These are phyloP conservation scores for Entomortierella beljakovae DNA, from an alignment of 192 early-diverging fungal species.

Conservation along the genomic window DNA sequence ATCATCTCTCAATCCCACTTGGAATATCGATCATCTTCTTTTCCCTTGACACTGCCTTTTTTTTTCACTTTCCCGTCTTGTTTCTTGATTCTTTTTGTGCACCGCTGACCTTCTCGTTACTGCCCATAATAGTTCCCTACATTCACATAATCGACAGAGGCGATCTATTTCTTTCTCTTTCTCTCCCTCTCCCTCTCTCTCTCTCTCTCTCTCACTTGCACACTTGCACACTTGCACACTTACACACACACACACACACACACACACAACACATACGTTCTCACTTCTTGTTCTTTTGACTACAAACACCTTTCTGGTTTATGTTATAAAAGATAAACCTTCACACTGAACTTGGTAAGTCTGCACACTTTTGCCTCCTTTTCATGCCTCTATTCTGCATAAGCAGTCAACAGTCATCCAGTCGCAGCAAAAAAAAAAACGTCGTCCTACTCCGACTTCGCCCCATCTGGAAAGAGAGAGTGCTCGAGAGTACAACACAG, in stretches of 20 bases:
- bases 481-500: no score
- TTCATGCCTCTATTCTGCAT: neutral
- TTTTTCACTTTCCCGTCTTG: neutral
- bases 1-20: neutral
- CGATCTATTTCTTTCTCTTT: neutral
- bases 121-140: neutral
- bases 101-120: neutral
- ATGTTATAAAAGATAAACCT: neutral
- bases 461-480: neutral
- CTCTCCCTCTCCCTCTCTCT: neutral
- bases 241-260: conserved; percentile 1
- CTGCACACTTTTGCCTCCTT: neutral
- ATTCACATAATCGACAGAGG: neutral
- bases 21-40: neutral
- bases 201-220: neutral
- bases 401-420: neutral
- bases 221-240: neutral
- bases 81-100: neutral
- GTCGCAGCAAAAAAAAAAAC: neutral
- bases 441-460: neutral
- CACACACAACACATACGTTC: neutral
- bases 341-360: neutral
- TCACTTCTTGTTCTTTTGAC: neutral
- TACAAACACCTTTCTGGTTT: neutral
- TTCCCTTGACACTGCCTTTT: neutral